Evolutionary conservation across 2,329 filamentous ascomycete species (phyloP).

Genomic region (Trichoderma sp.): DNA sequence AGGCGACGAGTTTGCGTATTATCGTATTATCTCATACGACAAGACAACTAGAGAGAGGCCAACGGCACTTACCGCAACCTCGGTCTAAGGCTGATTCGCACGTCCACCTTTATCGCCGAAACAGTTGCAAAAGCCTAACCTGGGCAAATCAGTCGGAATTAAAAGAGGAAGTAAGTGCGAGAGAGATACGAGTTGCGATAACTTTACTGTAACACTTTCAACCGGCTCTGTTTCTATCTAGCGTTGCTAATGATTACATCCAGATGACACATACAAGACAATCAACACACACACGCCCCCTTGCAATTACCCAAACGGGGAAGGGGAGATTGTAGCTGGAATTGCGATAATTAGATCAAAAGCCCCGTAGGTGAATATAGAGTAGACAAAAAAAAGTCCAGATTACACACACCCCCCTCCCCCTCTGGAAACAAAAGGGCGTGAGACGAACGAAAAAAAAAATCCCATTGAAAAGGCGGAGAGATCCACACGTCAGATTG

Average conservation of each 20-base stretch:
- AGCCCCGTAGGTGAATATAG: neutral
- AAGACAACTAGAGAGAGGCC: neutral
- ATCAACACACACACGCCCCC: neutral
- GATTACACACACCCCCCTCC: neutral
- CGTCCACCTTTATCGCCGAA: neutral
- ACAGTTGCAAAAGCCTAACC: neutral
- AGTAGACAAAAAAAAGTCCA: neutral
- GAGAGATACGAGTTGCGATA: neutral
- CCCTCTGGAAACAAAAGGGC: neutral
- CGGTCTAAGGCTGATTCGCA: neutral
- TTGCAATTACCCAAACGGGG: neutral
- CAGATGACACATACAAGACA: neutral
- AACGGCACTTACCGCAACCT: neutral
- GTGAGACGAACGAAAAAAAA: neutral
- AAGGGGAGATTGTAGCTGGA: neutral
- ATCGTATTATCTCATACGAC: neutral
- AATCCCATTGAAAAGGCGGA: neutral
- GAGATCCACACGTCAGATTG: slow-evolving; percentile 17
- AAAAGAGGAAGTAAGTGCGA: neutral
- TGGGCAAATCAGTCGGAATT: neutral
- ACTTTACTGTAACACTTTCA: neutral
- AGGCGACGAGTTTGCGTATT: neutral
- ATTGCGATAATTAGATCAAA: neutral
- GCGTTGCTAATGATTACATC: neutral
- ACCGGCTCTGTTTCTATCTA: neutral